These are phyloP conservation scores for Ascosphaera aggregata DNA, from an alignment of 2,329 filamentous ascomycete species.

Conservation along the genomic window DNA sequence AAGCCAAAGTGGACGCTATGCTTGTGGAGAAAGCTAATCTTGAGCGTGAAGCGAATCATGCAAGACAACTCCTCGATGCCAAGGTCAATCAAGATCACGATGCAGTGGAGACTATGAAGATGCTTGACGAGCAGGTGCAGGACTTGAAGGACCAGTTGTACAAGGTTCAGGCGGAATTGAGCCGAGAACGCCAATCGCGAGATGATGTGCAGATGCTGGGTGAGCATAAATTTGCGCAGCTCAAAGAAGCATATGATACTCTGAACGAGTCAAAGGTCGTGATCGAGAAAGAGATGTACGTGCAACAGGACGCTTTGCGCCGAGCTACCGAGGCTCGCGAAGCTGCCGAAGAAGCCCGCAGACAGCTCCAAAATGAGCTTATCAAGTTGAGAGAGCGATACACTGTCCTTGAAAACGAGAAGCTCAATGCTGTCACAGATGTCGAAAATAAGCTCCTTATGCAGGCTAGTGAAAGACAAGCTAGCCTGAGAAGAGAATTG, in stretches of 20 bases:
- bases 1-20: constrained; percentile 72
- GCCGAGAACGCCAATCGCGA: constrained; percentile 73
- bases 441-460: constrained; percentile 60
- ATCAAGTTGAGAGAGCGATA: constrained; percentile 64
- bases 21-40: constrained; percentile 64
- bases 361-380: constrained; percentile 71
- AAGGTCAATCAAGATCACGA: constrained; percentile 78
- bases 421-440: constrained; percentile 55
- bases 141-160: constrained; percentile 73
- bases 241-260: constrained; percentile 66
- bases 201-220: constrained; percentile 82
- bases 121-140: constrained; percentile 69
- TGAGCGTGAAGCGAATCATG: constrained; percentile 71
- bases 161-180: constrained; percentile 67
- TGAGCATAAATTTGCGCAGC: constrained; percentile 62
- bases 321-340: constrained; percentile 62
- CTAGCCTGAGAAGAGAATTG: constrained; percentile 53
- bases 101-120: constrained; percentile 53
- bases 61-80: constrained; percentile 64
- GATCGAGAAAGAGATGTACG: constrained; percentile 94
- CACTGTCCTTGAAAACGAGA: constrained; percentile 62
- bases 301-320: constrained; percentile 75
- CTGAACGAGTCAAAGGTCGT: constrained; percentile 90
- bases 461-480: constrained; percentile 58
- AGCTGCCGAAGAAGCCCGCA: constrained; percentile 64